Evolutionary conservation across 2,329 filamentous ascomycete genomes (phyloP), one percentile per base, ranked within the genome.

Genomic region (Colletotrichum melonis): DNA sequence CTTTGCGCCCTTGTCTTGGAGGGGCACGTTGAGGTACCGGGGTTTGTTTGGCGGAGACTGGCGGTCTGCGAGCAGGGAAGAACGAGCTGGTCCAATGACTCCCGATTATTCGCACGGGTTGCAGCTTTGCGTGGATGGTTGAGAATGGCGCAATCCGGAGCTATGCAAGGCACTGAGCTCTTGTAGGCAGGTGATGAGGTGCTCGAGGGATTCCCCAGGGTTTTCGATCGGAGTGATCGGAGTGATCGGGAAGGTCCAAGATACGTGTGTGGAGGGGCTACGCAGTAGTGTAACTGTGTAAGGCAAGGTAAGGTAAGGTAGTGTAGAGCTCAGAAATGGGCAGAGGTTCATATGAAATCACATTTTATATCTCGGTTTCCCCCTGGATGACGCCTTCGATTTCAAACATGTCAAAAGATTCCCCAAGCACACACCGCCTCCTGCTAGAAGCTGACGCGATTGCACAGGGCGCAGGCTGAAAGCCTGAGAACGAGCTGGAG

Each of bases 111-210:
- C n/a, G 8, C 28, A 35, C 24, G 6, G 42, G 28, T 28, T 22
- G 11, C 26, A 22, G n/a, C 35, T 68, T 42, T 35, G 38, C 32
- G 54, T 59, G 46, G 67, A 52, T 68, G 57, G 57, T 57, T 68
- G 63, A 63, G 60, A 24, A 73, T 70, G 70, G 67, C 67, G 60
- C 70, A 73, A 73, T 70, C 32, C 56, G 60, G 60, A 65, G 67
- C 70, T 70, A 73, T 73, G 67, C 70, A 70, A 73, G 70, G 70
- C 70, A 70, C 67, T 70, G 60, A 35, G 22, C 67, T 73, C 12
- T 65, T 55, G 70, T 73, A 73, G 70, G 60, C 60, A 70, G 70
- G 70, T 62, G 24, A 62, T 54, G 57, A 65, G 62, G 46, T 59
- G 52, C 46, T 49, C 22, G 30, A 67, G 26, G 62, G 52, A 52